phyloP scores from a whole-genome alignment of 495 filamentous ascomycete genomes.

The Penicillium lividum region DNA sequence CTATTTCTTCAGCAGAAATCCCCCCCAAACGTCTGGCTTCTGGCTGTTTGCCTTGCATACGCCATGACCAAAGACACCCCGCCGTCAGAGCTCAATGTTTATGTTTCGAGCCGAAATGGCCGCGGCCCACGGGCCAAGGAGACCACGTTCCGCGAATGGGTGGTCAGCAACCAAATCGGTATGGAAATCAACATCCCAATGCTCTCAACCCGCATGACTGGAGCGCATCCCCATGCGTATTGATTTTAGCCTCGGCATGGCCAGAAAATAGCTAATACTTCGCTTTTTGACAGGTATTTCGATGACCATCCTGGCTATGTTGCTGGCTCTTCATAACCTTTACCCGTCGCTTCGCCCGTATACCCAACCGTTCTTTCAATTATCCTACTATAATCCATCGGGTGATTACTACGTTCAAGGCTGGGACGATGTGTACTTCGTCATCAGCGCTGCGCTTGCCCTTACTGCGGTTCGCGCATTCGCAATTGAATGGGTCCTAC shows the following conservation, averaged over 20 bases:
- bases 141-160: slow-evolving; percentile 53
- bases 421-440: slow-evolving; percentile 75
- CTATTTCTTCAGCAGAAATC: slow-evolving; percentile 20
- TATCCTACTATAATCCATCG: slow-evolving; percentile 75
- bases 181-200: slow-evolving; percentile 23
- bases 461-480: slow-evolving; percentile 86
- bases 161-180: slow-evolving; percentile 57
- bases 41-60: slow-evolving; percentile 15
- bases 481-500: slow-evolving; percentile 81
- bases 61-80: slow-evolving; percentile 41
- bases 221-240: background rate
- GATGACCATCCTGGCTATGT: slow-evolving; percentile 72
- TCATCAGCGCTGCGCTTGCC: slow-evolving; percentile 75
- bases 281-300: slow-evolving; percentile 62
- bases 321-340: slow-evolving; percentile 73
- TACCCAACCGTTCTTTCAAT: slow-evolving; percentile 79
- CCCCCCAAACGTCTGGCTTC: background rate
- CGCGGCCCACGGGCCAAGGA: slow-evolving; percentile 39
- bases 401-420: slow-evolving; percentile 72
- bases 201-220: background rate
- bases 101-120: slow-evolving; percentile 39
- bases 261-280: slow-evolving; percentile 21
- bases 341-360: slow-evolving; percentile 76
- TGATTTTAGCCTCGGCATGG: slow-evolving; percentile 6
- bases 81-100: slow-evolving; percentile 46